Evolutionary conservation across 768 basidiomycete species (phyloP), one percentile per base, ranked within the genome.

Genomic region (Pleurotus cornucopiae): DNA sequence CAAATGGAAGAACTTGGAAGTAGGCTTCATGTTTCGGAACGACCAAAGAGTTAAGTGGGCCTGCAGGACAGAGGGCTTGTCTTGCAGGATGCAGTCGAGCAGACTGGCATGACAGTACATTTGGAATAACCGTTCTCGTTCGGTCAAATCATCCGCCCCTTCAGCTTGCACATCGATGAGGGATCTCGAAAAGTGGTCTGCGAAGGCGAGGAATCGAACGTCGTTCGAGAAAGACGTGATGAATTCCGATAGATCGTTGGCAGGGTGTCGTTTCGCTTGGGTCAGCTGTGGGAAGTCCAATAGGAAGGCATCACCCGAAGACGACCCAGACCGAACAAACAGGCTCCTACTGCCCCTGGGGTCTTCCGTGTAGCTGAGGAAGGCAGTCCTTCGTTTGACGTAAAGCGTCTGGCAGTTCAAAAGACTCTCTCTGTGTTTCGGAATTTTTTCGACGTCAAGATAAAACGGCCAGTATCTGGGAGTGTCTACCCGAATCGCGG

Each of bases 391-490:
- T 14, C 95, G 86, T 68, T 98, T 96, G 58, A 98, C 96, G 60
- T 84, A 94, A 26, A 99, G 76, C 0, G 91, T 96, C 61, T 94
- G 89, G 57, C 80, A 88, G 34, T 76, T 78, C 40, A 96, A 70
- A 20, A 98, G 78, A 5, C 79, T 77, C 46, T 82, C 80, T 48
- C 83, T 82, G 67, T 96, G 89, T 12, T 77, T 78, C 3, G 83
- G 78, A 53, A 86, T 78, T 41, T 83, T 73, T 40, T 84, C 79
- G 16, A 89, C 82, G 63, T 95, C 89, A 34, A 98, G 80, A 57
- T 86, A 85, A 71, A 95, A 89, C 0, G 94, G 89, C 91, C 93
- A 97, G 69, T 99, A 98, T 4, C 97, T 84, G 13, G 94, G 94
- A 0, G 92, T 97, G 64, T 98, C 94, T 20, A 95, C 86, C 46